Evolutionary conservation across 441 rosid species (phyloP), one percentile per base, ranked within the genome.

Genomic region (Viola pubescens): DNA sequence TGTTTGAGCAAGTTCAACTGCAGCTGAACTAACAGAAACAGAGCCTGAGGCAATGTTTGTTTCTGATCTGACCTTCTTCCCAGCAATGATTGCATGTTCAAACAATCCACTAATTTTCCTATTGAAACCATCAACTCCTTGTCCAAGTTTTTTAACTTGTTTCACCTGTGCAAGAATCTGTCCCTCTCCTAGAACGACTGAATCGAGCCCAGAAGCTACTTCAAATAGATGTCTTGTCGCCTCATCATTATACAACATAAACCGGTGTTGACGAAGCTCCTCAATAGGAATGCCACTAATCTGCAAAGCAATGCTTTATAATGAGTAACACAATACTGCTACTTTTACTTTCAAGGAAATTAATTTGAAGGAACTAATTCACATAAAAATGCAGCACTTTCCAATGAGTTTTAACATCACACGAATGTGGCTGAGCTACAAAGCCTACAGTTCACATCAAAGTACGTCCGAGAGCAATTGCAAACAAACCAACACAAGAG

Each of bases 101-200:
- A 86, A 89, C 45, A 86, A 75, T 41, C 91, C 89, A 16, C 91
- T 83, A 34, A 84, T 79, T 16, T 82, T 85, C 69, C 91, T 79
- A 59, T 87, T 88, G 66, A 86, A 89, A 43, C 94, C 94, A 67
- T 67, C 71, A 9, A 84, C 56, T 63, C 86, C 89, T 76, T 89
- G 89, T 48, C 96, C 89, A 53, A 73, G 77, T 67, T 81, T 84
- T 60, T 80, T 90, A 39, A 84, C 94, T 70, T 89, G 94, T 75
- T 79, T 89, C 59, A 89, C 96, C 79, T 89, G 96, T 38, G 96
- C 80, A 71, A 86, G 91, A 58, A 89, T 89, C 75, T 89, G 96
- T 58, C 91, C 88, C 75, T 89, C 96, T 26, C 96, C 91, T 10
- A 89, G 77, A 64, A 89, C 89, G 70, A 86, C 88, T 3, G 94